Conservation (phyloP, 768 basidiomycete genomes). For the Coprinopsis cinerea region DNA sequence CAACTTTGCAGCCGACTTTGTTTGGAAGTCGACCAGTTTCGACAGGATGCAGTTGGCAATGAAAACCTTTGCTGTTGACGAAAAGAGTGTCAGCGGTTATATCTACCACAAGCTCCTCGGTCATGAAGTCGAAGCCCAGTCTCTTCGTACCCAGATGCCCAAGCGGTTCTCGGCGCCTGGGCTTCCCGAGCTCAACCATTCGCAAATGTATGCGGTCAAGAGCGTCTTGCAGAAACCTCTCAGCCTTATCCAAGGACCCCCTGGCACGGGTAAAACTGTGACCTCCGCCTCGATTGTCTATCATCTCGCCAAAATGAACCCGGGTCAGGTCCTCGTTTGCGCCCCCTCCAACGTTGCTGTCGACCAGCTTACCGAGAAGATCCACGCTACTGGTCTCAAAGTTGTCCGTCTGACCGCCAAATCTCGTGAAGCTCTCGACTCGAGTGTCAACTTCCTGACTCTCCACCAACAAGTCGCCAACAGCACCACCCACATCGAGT, state of each 20-base stretch:
- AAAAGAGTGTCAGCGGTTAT: constrained; percentile 98
- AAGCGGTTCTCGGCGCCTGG: constrained; percentile 97
- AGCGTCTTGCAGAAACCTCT: constrained; percentile 97
- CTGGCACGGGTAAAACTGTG: constrained; percentile 98
- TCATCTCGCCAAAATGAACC: constrained; percentile 99
- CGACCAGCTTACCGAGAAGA: constrained; percentile 98
- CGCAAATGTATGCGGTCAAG: constrained; percentile 99
- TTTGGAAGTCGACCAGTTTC: constrained; percentile 99
- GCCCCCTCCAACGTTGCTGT: constrained; percentile 99
- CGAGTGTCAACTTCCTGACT: constrained; percentile 90
- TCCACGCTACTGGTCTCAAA: constrained; percentile 97
- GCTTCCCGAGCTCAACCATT: constrained; percentile 96
- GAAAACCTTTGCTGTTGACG: constrained; percentile 99
- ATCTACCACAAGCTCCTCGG: constrained; percentile 99
- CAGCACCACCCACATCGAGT: constrained; percentile 90
- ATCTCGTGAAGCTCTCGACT: constrained; percentile 95
- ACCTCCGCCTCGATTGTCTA: constrained; percentile 99
- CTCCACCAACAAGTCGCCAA: constrained; percentile 97
- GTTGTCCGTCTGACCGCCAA: constrained; percentile 98
- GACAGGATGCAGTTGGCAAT: constrained; percentile 99
- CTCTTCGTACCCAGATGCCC: constrained; percentile 87
- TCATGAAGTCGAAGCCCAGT: constrained; percentile 94
- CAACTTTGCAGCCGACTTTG: constrained; percentile 96
- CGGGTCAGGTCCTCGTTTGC: constrained; percentile 97
- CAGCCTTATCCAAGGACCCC: constrained; percentile 96